phyloP scores from a whole-genome alignment of 2,329 filamentous ascomycete genomes.

The Didymella glomerata region DNA sequence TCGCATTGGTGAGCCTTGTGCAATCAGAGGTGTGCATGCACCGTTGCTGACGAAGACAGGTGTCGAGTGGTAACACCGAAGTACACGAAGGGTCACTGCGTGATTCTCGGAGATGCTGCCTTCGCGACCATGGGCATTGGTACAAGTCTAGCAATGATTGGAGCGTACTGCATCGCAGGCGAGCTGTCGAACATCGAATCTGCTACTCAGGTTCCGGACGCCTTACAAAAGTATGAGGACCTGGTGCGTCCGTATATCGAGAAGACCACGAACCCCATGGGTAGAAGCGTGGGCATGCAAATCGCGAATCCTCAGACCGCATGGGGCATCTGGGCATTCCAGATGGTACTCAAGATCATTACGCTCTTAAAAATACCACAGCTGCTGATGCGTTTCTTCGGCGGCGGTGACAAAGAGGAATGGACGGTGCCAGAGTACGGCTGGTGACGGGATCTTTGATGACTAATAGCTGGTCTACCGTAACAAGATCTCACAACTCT shows the following conservation, averaged over 20 bases:
- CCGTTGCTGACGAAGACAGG: conserved; percentile 50
- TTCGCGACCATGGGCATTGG: conserved; percentile 46
- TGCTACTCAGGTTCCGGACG: conserved; percentile 28
- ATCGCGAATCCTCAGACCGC: conserved; percentile 42
- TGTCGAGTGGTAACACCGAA: conserved; percentile 56
- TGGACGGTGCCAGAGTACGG: conserved; percentile 30
- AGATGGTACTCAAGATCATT: conserved; percentile 27
- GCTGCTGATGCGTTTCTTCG: conserved; percentile 12
- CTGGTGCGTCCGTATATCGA: conserved; percentile 28
- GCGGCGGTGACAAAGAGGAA: conserved; percentile 6
- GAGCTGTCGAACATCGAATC: conserved; percentile 42
- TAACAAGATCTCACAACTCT: background rate
- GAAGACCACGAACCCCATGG: conserved; percentile 22
- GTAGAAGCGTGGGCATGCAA: conserved; percentile 28
- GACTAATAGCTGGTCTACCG: background rate
- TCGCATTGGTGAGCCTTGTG: background rate
- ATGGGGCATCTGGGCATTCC: conserved; percentile 38
- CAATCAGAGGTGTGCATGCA: background rate
- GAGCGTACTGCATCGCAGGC: conserved; percentile 52
- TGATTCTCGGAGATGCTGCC: conserved; percentile 63
- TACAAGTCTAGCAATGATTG: conserved; percentile 48
- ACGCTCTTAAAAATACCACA: conserved; percentile 8
- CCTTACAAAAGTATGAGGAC: conserved; percentile 36
- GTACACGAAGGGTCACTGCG: conserved; percentile 60
- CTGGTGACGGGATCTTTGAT: conserved; percentile 8